Evolutionary conservation across 495 filamentous ascomycete genomes (phyloP).

Genomic region (Penicillium samsonianum): DNA sequence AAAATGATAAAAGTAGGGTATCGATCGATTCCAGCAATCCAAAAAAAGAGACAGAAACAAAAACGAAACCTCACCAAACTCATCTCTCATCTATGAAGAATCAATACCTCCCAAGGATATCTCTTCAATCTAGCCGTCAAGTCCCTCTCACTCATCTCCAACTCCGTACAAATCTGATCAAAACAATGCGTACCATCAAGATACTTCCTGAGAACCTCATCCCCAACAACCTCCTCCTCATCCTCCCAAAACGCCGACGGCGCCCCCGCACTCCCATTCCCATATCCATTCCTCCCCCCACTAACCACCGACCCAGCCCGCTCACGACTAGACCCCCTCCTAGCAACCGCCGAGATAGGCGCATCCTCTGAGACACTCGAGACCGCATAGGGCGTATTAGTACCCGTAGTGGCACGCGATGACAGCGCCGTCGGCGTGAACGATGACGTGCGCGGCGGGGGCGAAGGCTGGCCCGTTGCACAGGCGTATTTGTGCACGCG

Average conservation of each 20-base stretch:
- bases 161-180: slow-evolving; percentile 87
- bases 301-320: slow-evolving; percentile 35
- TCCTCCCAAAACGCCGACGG: slow-evolving; percentile 34
- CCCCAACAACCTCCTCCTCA: slow-evolving; percentile 39
- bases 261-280: slow-evolving; percentile 14
- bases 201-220: slow-evolving; percentile 59
- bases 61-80: slow-evolving; percentile 15
- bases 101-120: slow-evolving; percentile 51
- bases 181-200: slow-evolving; percentile 82
- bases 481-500: slow-evolving; percentile 89
- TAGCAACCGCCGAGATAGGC: slow-evolving; percentile 19
- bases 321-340: slow-evolving; percentile 24
- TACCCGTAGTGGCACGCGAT: slow-evolving; percentile 39
- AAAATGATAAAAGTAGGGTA: slow-evolving; percentile 12
- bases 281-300: slow-evolving; percentile 29
- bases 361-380: slow-evolving; percentile 41
- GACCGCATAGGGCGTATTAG: slow-evolving; percentile 39
- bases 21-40: slow-evolving; percentile 11
- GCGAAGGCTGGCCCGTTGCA: slow-evolving; percentile 49
- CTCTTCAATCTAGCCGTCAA: slow-evolving; percentile 53
- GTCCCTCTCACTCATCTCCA: slow-evolving; percentile 59
- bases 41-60: neutral
- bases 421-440: slow-evolving; percentile 32
- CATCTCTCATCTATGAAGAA: slow-evolving; percentile 60
- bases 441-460: slow-evolving; percentile 29